Conservation (phyloP, 441 rosid species). For the Gossypium davidsonii region DNA sequence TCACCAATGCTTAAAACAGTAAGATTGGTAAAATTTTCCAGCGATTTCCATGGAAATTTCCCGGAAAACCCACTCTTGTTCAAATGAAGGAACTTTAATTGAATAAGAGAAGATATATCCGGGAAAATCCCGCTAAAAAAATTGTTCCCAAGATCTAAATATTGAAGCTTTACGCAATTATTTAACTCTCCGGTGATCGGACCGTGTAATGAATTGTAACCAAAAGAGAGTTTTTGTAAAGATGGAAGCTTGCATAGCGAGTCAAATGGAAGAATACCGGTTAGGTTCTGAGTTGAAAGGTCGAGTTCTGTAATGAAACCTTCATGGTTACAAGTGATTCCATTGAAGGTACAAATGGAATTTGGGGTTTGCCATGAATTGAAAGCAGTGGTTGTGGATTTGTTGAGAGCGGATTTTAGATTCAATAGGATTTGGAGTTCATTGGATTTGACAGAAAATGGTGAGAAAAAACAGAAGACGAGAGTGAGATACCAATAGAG, state of each 20-base stretch:
- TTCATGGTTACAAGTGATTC: constrained; percentile 48
- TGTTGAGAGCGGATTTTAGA: constrained; percentile 36
- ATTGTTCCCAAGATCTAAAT: constrained; percentile 79
- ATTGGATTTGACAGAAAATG: constrained; percentile 29
- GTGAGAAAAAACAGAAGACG: constrained; percentile 28
- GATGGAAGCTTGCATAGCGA: constrained; percentile 53
- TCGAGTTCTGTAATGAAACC: constrained; percentile 56
- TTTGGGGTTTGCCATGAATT: constrained; percentile 44
- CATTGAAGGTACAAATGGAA: constrained; percentile 46
- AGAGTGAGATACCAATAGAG: constrained; percentile 16
- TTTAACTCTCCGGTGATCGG: constrained; percentile 33
- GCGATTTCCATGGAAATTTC: constrained; percentile 63
- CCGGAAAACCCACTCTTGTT: constrained; percentile 63
- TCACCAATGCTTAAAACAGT: constrained; percentile 62
- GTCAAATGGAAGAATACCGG: constrained; percentile 46
- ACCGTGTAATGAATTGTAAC: constrained; percentile 54
- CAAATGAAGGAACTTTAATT: constrained; percentile 46
- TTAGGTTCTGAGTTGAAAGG: constrained; percentile 41
- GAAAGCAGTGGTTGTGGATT: constrained; percentile 32
- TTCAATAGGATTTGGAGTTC: constrained; percentile 50
- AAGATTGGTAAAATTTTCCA: constrained; percentile 45
- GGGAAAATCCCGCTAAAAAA: constrained; percentile 58
- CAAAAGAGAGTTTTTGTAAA: constrained; percentile 62
- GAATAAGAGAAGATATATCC: constrained; percentile 40
- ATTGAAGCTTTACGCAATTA: constrained; percentile 49